A percentile compares a stretch with the other conserved stretches of the same genome.
Conservation (phyloP, 2,329 filamentous ascomycete genomes). For the Thielaviopsis euricoi region DNA sequence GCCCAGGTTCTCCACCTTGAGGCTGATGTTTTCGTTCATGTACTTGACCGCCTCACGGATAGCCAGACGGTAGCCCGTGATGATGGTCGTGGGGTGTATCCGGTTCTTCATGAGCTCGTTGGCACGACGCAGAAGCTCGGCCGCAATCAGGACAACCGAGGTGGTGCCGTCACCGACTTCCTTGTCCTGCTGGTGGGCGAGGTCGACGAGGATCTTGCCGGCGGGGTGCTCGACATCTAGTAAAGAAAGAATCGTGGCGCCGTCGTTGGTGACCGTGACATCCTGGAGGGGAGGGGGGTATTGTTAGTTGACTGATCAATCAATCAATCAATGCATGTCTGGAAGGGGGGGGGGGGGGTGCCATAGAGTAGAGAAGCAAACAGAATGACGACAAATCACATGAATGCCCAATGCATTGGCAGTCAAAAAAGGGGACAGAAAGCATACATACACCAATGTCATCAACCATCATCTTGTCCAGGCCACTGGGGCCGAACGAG, state of each 20-base stretch:
- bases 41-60: constrained; percentile 94
- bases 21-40: constrained; percentile 96
- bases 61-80: constrained; percentile 91
- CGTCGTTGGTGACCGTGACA: constrained; percentile 97
- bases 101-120: constrained; percentile 99
- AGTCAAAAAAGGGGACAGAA: background rate
- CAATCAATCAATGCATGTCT: no score
- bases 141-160: constrained; percentile 91
- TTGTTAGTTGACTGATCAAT: background rate
- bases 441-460: constrained; percentile 68
- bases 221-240: constrained; percentile 96
- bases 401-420: constrained; percentile 11
- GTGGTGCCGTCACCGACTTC: constrained; percentile 98
- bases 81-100: constrained; percentile 98
- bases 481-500: constrained; percentile 88
- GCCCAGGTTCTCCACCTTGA: constrained; percentile 82
- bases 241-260: constrained; percentile 86
- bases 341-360: background rate
- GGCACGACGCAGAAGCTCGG: constrained; percentile 78
- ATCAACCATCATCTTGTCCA: constrained; percentile 99
- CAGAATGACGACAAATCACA: constrained; percentile 8
- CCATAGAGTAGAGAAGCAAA: background rate
- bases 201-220: constrained; percentile 93
- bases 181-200: constrained; percentile 97
- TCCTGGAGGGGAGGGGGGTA: constrained; percentile 36